Evolutionary conservation across 1,284 basidiomycete species (phyloP).

Genomic region (Puccinia novopanici): DNA sequence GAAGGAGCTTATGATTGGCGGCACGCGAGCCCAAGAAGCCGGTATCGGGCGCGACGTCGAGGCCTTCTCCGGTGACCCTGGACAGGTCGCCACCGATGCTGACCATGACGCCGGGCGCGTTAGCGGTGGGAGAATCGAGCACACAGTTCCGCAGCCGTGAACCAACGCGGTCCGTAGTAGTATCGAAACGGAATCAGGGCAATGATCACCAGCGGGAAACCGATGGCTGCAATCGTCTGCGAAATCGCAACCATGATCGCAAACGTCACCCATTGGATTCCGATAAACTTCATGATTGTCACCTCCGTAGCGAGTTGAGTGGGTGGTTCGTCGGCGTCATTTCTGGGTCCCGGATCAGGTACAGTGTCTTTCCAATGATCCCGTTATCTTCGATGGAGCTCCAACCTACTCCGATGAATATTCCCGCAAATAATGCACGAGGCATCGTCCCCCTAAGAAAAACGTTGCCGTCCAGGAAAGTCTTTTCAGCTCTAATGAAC

Average conservation of each 20-base stretch:
- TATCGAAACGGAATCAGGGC: conserved; percentile 80
- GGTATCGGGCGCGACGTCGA: conserved; percentile 31
- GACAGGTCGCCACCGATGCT: conserved; percentile 43
- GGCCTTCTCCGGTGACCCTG: conserved; percentile 28
- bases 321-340: conserved; percentile 71
- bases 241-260: conserved; percentile 87
- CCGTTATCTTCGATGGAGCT: conserved; percentile 75
- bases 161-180: conserved; percentile 73
- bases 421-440: conserved; percentile 57
- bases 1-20: neutral
- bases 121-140: conserved; percentile 81
- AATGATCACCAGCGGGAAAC: conserved; percentile 87
- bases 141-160: conserved; percentile 78
- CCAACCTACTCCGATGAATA: conserved; percentile 59
- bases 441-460: conserved; percentile 51
- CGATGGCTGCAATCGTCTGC: conserved; percentile 78
- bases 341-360: conserved; percentile 73
- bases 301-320: conserved; percentile 71
- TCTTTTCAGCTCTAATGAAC: neutral
- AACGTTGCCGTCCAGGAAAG: neutral
- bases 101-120: conserved; percentile 55
- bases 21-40: conserved; percentile 27
- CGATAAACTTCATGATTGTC: conserved; percentile 74
- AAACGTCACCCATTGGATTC: conserved; percentile 80
- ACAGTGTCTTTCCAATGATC: conserved; percentile 79